phyloP scores from a whole-genome alignment of 129 eudicot genomes.

The Flaveria brownii region DNA sequence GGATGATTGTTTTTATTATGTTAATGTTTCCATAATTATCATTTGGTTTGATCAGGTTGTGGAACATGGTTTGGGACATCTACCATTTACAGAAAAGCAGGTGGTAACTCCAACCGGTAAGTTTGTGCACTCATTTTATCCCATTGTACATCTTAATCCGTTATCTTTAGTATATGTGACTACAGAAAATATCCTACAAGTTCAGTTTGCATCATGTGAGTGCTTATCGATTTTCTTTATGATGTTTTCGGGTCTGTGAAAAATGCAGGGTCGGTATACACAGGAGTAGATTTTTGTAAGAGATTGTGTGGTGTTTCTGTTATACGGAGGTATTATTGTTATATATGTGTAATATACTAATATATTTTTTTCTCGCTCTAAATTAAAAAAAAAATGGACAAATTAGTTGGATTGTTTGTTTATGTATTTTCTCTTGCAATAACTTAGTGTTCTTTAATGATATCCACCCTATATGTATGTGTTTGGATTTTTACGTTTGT shows the following conservation, averaged over 20 bases:
- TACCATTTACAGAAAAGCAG: conserved; percentile 90
- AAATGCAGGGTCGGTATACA: conserved; percentile 73
- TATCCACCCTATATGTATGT: no score
- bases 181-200: neutral
- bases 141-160: neutral
- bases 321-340: conserved; percentile 64
- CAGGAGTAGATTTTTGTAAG: conserved; percentile 97
- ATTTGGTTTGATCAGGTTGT: conserved; percentile 57
- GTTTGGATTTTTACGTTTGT: neutral
- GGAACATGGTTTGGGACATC: conserved; percentile 92
- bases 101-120: conserved; percentile 88
- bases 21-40: conserved; percentile 7
- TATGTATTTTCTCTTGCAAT: no score
- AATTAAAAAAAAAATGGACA: no score
- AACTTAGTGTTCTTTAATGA: no score
- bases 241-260: conserved; percentile 21
- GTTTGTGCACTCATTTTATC: conserved; percentile 17
- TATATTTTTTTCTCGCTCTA: no score
- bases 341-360: neutral
- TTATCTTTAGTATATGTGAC: neutral
- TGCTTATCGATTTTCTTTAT: neutral
- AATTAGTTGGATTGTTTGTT: neutral
- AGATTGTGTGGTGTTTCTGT: conserved; percentile 97
- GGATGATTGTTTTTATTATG: neutral
- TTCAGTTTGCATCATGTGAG: neutral